Base-by-base conservation (phyloP, 306 rosid genomes). In the Cicer pinnatifidum region DNA sequence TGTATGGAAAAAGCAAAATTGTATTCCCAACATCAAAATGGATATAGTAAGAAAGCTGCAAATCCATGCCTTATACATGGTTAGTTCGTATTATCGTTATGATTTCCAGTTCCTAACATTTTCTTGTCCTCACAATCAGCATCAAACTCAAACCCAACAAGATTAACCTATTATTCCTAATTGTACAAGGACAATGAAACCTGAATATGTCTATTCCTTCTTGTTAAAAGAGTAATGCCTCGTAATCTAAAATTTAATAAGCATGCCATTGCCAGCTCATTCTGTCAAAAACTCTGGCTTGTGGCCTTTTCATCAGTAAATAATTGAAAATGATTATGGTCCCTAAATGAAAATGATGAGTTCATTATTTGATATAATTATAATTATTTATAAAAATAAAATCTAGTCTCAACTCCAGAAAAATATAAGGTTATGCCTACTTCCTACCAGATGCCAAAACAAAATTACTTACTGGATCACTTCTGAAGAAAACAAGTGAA, bases 401-500 rank as follows among this genome's bases (percentile, higher is more conserved):
- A 12, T 7, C n/a, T 57, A 57, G 63, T 23, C 8, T 6, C 1
- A 7, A 15, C 6, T 8, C 43, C 13, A 17, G 19, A 67, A 61
- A 71, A 13, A 28, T 20, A 20, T 15, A 68, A 53, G 20, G 16
- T 65, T 56, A 35, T 37, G 12, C 16, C 11, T 59, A 67, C 3
- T 13, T 57, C 69, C 50, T 1, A 28, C 12, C 43, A 59, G 38
- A 59, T 6, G 19, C 19, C 17, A 7, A 59, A 59, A 33, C 16
- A 28, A 58, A 58, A 76, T 75, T 60, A 86, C 97, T 91, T 87
- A 95, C 99, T 12, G 99, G 99, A 82, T 95, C 97, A 80, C 99
- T 95, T 86, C 96, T 89, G 86, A 91, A 95, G 87, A 95, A 95
- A 69, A 95, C 99, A 58, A 95, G 86, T 7, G 99, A 91, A 69